Base-by-base conservation (phyloP, 495 filamentous ascomycete species). In the Halenospora varia region DNA sequence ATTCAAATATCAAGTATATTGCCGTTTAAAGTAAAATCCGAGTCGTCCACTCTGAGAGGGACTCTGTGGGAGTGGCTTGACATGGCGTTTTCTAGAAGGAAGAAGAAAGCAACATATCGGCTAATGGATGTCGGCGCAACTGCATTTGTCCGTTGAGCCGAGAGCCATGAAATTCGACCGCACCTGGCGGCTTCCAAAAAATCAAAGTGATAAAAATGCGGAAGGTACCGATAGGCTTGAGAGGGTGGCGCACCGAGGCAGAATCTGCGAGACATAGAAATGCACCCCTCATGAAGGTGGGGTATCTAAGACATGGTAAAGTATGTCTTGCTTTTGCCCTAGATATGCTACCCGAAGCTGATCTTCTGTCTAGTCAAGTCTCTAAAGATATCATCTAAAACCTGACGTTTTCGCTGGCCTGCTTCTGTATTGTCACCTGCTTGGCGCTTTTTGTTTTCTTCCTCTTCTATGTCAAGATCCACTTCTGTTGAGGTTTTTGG, bases 331-430 rank as follows among this genome's bases (percentile, higher is more conserved):
- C 29, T 35, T 35, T 35, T 35, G 29, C 13, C 13, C 6, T 35
- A 35, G 29, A 13, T 13, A 35, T 35, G 10, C 25, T 52, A 68
- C 1, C 65, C 62, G 61, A 83, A 86, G 2, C 77, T 83, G 52
- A 83, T 73, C 62, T 78, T 78, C 63, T 66, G 67, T 8, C 74
- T 77, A 65, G 79, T 82, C 25, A 86, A 62, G 64, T 75, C 66
- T 41, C 67, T 68, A 68, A 81, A 80, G 8, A 81, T 62, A 64
- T 88, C 67, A 62, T 89, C 73, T 57, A 91, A 68, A 50, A 82
- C 67, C 69, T 88, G 9, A 50, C 80, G 77, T 53, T 78, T 86
- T 20, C 74, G 82, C 22, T 66, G 78, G 13, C 73, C 73, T 11
- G 57, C 62, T 48, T 69, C 70, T 3, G 41, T 56, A n/a, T 48